A percentile compares a stretch with the other conserved stretches of the same genome.
Evolutionary conservation across 163 green algal species (phyloP).

Genomic region (Trebouxia gelatinosa): DNA sequence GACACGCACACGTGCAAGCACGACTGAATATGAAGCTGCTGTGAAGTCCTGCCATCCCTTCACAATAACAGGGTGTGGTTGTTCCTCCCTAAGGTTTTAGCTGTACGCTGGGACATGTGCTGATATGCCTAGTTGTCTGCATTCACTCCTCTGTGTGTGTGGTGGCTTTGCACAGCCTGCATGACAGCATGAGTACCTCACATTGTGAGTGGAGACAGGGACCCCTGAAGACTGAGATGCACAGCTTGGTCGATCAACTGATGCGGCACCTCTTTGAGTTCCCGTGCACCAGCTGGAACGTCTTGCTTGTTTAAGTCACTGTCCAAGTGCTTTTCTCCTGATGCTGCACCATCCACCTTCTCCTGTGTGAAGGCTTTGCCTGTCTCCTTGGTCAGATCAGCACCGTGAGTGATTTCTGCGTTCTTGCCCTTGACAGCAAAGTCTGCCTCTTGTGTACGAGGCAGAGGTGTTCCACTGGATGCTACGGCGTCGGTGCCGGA

Average conservation of each 20-base stretch:
- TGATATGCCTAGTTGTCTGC: neutral
- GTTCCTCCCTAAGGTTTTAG: too few relatives aligned
- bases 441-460: neutral
- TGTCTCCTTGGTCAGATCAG: constrained; percentile 18
- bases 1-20: too few relatives aligned
- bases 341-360: constrained; percentile 4
- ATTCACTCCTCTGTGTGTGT: neutral
- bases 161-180: neutral
- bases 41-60: too few relatives aligned
- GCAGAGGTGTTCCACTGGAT: neutral
- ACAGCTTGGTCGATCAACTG: too few relatives aligned
- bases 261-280: constrained; percentile 19
- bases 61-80: too few relatives aligned
- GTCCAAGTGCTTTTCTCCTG: constrained; percentile 3
- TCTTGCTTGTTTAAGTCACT: constrained; percentile 1
- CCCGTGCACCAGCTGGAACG: neutral
- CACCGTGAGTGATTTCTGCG: neutral
- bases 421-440: constrained; percentile 1
- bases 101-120: too few relatives aligned
- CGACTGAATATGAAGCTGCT: too few relatives aligned
- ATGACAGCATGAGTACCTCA: neutral
- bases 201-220: neutral
- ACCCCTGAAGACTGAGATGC: neutral
- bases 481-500: neutral
- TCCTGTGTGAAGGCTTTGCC: constrained; percentile 14